phyloP scores from a whole-genome alignment of 2,329 filamentous ascomycete species.

The Eutypa lata region DNA sequence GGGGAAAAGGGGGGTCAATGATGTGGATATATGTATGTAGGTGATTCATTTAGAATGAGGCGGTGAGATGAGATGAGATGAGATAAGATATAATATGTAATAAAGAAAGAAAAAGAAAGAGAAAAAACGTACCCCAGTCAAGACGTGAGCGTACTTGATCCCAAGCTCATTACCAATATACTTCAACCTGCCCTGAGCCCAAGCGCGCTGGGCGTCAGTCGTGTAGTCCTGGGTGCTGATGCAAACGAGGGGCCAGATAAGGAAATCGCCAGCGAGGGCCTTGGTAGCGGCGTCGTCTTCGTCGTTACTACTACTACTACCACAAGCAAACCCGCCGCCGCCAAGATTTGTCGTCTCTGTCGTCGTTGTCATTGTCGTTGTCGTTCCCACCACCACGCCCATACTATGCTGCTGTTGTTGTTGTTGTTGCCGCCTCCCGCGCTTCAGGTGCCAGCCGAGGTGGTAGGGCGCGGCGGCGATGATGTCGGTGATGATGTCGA shows the following conservation, averaged over 20 bases:
- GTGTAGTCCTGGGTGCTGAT: conserved; percentile 55
- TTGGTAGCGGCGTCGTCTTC: conserved; percentile 46
- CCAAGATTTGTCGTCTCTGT: conserved; percentile 44
- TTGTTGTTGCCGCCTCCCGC: conserved; percentile 19
- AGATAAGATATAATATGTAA: too few species aligned
- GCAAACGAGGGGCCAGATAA: conserved; percentile 57
- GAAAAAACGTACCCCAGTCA: conserved; percentile 45
- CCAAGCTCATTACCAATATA: conserved; percentile 56
- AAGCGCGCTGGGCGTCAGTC: conserved; percentile 56
- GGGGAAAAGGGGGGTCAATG: too few species aligned
- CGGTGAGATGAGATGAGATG: too few species aligned
- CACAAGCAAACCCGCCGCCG: conserved; percentile 46
- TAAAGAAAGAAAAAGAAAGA: neutral
- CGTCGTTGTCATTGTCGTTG: conserved; percentile 39
- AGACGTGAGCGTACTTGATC: conserved; percentile 54
- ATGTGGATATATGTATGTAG: too few species aligned
- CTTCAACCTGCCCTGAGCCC: conserved; percentile 50
- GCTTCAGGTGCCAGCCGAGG: conserved; percentile 55
- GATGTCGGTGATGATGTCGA: conserved; percentile 55
- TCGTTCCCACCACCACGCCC: conserved; percentile 9
- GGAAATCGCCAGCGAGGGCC: conserved; percentile 55
- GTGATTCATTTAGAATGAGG: too few species aligned
- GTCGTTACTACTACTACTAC: too few species aligned
- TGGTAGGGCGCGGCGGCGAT: conserved; percentile 61
- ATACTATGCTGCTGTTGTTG: neutral